Evolutionary conservation across 1,284 basidiomycete species (phyloP).

Genomic region (Ustilago hordei): DNA sequence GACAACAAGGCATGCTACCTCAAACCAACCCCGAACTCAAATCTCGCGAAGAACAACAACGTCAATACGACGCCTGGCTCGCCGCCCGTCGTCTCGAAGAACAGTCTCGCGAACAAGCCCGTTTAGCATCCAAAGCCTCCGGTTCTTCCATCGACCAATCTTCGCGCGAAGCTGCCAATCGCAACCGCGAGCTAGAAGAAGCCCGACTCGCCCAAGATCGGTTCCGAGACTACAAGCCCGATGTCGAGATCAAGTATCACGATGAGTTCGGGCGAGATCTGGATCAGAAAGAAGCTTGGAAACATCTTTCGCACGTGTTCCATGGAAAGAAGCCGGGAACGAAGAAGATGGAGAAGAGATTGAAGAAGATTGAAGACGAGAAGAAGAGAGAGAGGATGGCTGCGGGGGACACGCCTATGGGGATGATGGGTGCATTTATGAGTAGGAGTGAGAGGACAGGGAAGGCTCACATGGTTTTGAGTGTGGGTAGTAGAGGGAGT

Average conservation of each 20-base stretch:
- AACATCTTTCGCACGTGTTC: constrained; percentile 68
- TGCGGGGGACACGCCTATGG: constrained; percentile 66
- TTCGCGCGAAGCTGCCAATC: constrained; percentile 92
- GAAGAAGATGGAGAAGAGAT: constrained; percentile 64
- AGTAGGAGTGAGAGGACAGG: constrained; percentile 63
- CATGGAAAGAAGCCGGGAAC: constrained; percentile 67
- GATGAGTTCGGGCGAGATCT: constrained; percentile 87
- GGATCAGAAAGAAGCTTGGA: constrained; percentile 83
- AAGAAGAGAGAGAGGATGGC: constrained; percentile 64
- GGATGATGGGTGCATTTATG: constrained; percentile 65
- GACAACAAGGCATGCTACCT: constrained; percentile 89
- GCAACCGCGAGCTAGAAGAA: constrained; percentile 88
- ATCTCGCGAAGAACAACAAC: constrained; percentile 85
- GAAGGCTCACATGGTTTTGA: constrained; percentile 68
- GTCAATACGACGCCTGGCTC: constrained; percentile 89
- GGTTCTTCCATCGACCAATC: constrained; percentile 81
- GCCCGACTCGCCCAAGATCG: constrained; percentile 83
- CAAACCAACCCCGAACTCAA: constrained; percentile 76
- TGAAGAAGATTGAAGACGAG: constrained; percentile 65
- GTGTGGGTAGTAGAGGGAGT: constrained; percentile 61
- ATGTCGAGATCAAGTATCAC: constrained; percentile 94
- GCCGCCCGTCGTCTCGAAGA: constrained; percentile 82
- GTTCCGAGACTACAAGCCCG: constrained; percentile 95
- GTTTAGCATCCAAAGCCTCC: constrained; percentile 70
- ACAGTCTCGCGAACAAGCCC: constrained; percentile 83